These are phyloP conservation scores for Chlamydomonas reinhardtii DNA, from an alignment of 163 green algal genomes.

Conservation along the genomic window DNA sequence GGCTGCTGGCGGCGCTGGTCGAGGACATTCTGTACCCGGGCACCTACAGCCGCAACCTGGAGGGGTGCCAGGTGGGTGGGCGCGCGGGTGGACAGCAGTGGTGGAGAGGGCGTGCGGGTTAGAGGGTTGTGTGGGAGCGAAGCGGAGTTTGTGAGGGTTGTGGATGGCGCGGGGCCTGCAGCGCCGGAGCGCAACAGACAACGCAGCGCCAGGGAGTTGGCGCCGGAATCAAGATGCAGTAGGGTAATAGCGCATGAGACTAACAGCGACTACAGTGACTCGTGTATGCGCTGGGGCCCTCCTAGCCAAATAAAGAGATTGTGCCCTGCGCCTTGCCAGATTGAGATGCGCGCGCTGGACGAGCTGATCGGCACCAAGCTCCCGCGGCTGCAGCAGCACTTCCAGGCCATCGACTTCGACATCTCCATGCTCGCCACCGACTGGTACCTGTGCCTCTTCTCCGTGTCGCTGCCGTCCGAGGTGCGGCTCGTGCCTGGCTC, in stretches of 20 bases:
- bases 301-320: too few relatives aligned
- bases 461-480: constrained; percentile 73
- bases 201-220: too few relatives aligned
- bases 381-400: constrained; percentile 76
- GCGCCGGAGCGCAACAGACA: too few relatives aligned
- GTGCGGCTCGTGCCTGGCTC: not conserved
- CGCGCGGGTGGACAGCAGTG: not conserved
- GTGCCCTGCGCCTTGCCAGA: constrained; percentile 22
- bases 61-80: constrained; percentile 79
- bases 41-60: constrained; percentile 82
- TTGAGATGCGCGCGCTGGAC: constrained; percentile 75
- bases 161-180: too few relatives aligned
- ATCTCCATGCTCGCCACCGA: constrained; percentile 89
- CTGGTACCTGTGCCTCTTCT: constrained; percentile 85
- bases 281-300: too few relatives aligned
- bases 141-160: too few relatives aligned
- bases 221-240: too few relatives aligned
- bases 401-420: constrained; percentile 76
- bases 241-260: too few relatives aligned
- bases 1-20: constrained; percentile 86
- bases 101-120: not conserved
- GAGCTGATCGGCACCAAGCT: constrained; percentile 86
- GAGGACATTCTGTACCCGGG: constrained; percentile 84
- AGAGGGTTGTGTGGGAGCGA: too few relatives aligned
- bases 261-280: too few relatives aligned